Evolutionary conservation across 73 alveolate genomes (phyloP).

Genomic region (Tetrahymena borealis): DNA sequence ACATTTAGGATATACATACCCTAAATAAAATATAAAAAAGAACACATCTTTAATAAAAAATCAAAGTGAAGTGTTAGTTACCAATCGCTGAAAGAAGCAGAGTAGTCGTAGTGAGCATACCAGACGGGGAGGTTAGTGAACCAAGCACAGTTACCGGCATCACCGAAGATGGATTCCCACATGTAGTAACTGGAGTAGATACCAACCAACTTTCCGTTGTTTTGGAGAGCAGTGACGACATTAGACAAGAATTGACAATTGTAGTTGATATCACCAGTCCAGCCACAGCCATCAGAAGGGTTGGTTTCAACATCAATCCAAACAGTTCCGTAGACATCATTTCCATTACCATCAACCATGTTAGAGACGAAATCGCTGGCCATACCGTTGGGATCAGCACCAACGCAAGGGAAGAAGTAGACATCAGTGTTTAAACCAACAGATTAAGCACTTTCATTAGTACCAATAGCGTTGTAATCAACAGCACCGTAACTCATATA

Average conservation of each 20-base stretch:
- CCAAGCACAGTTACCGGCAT: conserved; percentile 41
- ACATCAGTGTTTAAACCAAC: conserved; percentile 71
- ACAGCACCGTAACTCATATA: conserved; percentile 60
- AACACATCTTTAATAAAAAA: too few relatives aligned
- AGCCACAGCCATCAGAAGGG: conserved; percentile 61
- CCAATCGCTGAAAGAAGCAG: conserved; percentile 56
- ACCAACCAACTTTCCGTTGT: conserved; percentile 55
- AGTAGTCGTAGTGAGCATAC: conserved; percentile 84
- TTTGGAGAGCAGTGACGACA: conserved; percentile 35
- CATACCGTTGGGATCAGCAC: background rate
- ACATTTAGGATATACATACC: too few relatives aligned
- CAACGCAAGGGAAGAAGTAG: conserved; percentile 71
- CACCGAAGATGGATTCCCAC: conserved; percentile 68
- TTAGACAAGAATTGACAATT: conserved; percentile 49
- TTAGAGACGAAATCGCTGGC: conserved; percentile 33
- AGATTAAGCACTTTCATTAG: conserved; percentile 49
- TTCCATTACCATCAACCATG: conserved; percentile 16
- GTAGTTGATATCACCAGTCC: conserved; percentile 39
- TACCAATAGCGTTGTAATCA: conserved; percentile 53
- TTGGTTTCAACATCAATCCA: conserved; percentile 75
- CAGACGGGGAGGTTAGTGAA: conserved; percentile 54
- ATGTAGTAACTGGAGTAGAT: conserved; percentile 51
- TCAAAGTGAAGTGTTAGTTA: too few relatives aligned
- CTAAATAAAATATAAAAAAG: too few relatives aligned
- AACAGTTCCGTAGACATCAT: conserved; percentile 56